These are phyloP conservation scores for Scheffersomyces parashehatae DNA, from an alignment of 1,139 yeast genomes.

Conservation along the genomic window DNA sequence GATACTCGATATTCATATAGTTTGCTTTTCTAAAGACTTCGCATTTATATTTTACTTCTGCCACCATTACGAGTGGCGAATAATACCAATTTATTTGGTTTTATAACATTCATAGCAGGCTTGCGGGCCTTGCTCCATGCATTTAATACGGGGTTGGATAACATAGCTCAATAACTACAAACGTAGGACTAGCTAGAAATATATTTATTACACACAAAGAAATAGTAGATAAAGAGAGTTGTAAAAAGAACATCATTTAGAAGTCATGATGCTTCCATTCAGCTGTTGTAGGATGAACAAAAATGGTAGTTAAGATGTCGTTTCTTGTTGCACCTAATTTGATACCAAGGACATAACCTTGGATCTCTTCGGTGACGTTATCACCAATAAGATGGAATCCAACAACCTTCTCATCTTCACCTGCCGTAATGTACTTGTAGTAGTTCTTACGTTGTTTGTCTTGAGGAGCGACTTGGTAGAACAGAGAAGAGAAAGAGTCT, in stretches of 20 bases:
- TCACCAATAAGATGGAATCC: neutral
- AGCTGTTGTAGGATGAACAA: constrained; percentile 22
- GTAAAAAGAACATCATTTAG: neutral
- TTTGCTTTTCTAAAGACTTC: too few relatives aligned
- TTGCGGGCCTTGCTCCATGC: too few relatives aligned
- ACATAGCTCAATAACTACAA: too few relatives aligned
- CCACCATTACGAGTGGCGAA: too few relatives aligned
- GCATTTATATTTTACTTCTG: too few relatives aligned
- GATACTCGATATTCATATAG: too few relatives aligned
- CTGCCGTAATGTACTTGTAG: constrained; percentile 1
- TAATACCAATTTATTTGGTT: too few relatives aligned
- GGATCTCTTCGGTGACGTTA: neutral
- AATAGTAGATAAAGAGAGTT: too few relatives aligned
- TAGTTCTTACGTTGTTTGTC: neutral
- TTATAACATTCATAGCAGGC: too few relatives aligned
- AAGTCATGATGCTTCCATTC: constrained; percentile 1
- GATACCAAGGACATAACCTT: neutral
- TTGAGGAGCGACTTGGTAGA: neutral
- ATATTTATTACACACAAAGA: too few relatives aligned
- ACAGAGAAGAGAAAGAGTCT: neutral
- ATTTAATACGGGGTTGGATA: too few relatives aligned
- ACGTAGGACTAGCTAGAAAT: too few relatives aligned
- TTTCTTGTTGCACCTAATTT: constrained; percentile 27
- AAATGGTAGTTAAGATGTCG: constrained; percentile 62
- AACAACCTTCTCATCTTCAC: neutral